Evolutionary conservation across 352 stramenopile genomes (phyloP).

Genomic region (Phytopythium oedochilum): DNA sequence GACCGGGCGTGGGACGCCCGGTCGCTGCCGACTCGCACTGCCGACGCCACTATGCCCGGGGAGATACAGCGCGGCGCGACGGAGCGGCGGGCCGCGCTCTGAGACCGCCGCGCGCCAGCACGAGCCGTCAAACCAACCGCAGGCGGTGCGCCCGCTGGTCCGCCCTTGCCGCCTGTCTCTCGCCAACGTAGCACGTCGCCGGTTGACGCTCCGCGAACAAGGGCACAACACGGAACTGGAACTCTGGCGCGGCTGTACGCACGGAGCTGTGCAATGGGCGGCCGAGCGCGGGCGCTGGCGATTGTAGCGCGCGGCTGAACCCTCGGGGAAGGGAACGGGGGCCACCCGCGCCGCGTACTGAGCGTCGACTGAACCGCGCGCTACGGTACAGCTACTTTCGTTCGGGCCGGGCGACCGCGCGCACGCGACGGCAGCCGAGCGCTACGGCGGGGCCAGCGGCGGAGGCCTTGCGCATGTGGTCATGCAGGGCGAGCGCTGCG

Average conservation of each 20-base stretch:
- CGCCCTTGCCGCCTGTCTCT: not conserved
- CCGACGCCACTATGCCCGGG: not conserved
- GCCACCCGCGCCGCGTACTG: too few relatives aligned
- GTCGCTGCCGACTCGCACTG: too few relatives aligned
- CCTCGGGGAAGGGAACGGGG: too few relatives aligned
- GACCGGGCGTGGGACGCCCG: too few relatives aligned
- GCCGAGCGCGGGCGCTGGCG: too few relatives aligned
- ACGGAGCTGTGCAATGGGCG: too few relatives aligned
- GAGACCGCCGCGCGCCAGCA: not conserved
- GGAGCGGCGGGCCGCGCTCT: not conserved
- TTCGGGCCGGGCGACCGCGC: not conserved
- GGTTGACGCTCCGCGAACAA: not conserved
- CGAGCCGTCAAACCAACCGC: not conserved
- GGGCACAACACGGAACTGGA: conserved; percentile 2
- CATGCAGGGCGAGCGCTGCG: too few relatives aligned
- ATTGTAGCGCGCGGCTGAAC: too few relatives aligned
- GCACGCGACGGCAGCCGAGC: not conserved
- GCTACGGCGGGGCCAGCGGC: not conserved
- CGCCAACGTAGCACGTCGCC: too few relatives aligned
- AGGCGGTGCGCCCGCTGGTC: too few relatives aligned
- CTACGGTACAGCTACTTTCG: not conserved
- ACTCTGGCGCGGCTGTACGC: not conserved
- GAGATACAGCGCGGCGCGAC: not conserved
- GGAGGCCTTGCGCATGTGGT: too few relatives aligned
- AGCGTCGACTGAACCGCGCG: not conserved